These are phyloP conservation scores for Acaromyces ingoldii DNA, from an alignment of 1,284 basidiomycete species.

Conservation along the genomic window DNA sequence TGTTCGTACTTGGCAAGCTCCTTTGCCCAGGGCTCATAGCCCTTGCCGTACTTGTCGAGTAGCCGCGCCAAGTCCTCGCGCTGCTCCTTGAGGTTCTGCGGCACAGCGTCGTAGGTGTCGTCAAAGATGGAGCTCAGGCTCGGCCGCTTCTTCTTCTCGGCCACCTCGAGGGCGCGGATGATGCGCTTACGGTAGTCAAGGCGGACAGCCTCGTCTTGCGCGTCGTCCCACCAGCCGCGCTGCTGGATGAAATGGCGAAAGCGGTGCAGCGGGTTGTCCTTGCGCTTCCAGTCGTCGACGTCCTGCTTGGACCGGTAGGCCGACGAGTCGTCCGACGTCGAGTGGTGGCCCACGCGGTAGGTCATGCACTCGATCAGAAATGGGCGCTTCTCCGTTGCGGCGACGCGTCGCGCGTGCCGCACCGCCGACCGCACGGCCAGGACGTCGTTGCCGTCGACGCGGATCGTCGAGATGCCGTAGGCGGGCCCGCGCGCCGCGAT, in stretches of 20 bases:
- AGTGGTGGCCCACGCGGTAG: conserved; percentile 75
- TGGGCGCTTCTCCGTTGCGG: conserved; percentile 68
- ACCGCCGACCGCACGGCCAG: conserved; percentile 79
- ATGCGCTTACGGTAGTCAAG: conserved; percentile 68
- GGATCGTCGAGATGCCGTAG: conserved; percentile 66
- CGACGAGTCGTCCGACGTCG: conserved; percentile 88
- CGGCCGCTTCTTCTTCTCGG: conserved; percentile 67
- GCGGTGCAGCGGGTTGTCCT: conserved; percentile 78
- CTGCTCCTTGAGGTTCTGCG: conserved; percentile 68
- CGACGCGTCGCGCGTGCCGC: conserved; percentile 69
- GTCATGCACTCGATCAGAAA: conserved; percentile 71
- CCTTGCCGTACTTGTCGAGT: conserved; percentile 74
- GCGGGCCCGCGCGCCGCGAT: conserved; percentile 74
- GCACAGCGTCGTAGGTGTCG: conserved; percentile 64
- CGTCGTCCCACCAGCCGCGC: conserved; percentile 76
- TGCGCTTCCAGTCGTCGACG: conserved; percentile 10
- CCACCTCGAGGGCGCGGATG: conserved; percentile 69
- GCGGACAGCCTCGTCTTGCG: conserved; percentile 69
- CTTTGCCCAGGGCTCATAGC: conserved; percentile 74
- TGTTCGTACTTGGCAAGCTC: conserved; percentile 77
- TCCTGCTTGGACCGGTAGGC: conserved; percentile 60
- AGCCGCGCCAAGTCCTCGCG: conserved; percentile 69
- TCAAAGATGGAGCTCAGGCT: conserved; percentile 75
- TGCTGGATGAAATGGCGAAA: conserved; percentile 71
- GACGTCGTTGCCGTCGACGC: conserved; percentile 90